Conservation (phyloP, 805 yeast genomes). For the Metschnikowia colocasiae region DNA sequence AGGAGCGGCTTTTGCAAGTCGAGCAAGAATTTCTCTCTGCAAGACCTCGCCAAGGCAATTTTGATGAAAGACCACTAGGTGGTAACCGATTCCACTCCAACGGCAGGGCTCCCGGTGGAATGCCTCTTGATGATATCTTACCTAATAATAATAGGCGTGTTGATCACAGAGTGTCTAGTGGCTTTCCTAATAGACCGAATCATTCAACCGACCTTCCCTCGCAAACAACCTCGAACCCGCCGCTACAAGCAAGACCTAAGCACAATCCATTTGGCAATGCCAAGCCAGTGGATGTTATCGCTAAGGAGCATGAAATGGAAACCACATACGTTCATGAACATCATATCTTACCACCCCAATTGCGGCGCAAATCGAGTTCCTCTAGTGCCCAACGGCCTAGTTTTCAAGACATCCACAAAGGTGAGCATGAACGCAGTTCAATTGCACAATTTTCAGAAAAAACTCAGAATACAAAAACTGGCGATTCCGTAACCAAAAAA, state of each 20-base stretch:
- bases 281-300: conserved; percentile 74
- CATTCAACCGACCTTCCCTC: not conserved
- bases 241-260: conserved; percentile 27
- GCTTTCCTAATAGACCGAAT: not conserved
- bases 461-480: not conserved
- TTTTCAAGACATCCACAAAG: not conserved
- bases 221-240: not conserved
- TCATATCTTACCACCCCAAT: not conserved
- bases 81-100: not conserved
- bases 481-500: conserved; percentile 15
- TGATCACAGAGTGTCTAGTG: not conserved
- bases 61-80: conserved; percentile 10
- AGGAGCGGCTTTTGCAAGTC: conserved; percentile 27
- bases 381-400: not conserved
- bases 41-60: conserved; percentile 13
- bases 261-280: conserved; percentile 80
- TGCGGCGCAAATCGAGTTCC: conserved; percentile 4
- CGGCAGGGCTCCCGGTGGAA: conserved; percentile 15
- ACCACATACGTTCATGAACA: not conserved
- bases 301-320: conserved; percentile 63
- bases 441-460: not conserved
- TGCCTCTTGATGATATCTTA: conserved; percentile 14
- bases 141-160: conserved; percentile 5
- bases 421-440: not conserved
- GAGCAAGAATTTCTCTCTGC: conserved; percentile 29